phyloP scores from a whole-genome alignment of 345 rosid species.

The Trapa bicornis region DNA sequence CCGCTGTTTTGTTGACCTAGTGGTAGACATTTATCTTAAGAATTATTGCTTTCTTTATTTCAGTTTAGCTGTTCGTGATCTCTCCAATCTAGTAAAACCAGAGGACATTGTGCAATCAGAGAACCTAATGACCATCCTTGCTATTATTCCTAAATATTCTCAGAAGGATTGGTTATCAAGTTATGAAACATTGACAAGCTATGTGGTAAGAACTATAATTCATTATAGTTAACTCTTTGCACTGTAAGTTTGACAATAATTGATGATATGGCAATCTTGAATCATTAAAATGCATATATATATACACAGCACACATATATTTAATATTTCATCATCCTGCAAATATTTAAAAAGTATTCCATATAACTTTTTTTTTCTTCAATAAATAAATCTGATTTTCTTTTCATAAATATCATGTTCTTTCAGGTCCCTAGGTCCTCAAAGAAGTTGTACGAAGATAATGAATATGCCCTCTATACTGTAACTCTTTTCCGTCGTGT shows the following conservation, averaged over 20 bases:
- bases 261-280: background rate
- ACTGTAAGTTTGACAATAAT: background rate
- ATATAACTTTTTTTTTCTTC: background rate
- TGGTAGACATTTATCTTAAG: background rate
- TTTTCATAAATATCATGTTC: background rate
- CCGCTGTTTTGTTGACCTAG: background rate
- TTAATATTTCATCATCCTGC: too few relatives aligned
- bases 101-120: slow-evolving; percentile 79
- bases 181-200: slow-evolving; percentile 80
- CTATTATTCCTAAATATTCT: slow-evolving; percentile 82
- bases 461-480: slow-evolving; percentile 93
- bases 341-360: background rate
- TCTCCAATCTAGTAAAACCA: slow-evolving; percentile 81
- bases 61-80: slow-evolving; percentile 99
- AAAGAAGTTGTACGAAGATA: slow-evolving; percentile 85
- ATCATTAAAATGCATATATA: background rate
- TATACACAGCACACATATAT: too few relatives aligned
- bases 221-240: background rate
- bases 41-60: slow-evolving; percentile 13
- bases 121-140: slow-evolving; percentile 75
- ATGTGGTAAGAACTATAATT: slow-evolving; percentile 57
- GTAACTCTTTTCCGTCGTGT: slow-evolving; percentile 78
- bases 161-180: slow-evolving; percentile 96
- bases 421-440: slow-evolving; percentile 95
- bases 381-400: too few relatives aligned